Evolutionary conservation across 176 grass and related monocot species (phyloP), one percentile per base, ranked within the genome.

Genomic region (Luzula sylvatica): DNA sequence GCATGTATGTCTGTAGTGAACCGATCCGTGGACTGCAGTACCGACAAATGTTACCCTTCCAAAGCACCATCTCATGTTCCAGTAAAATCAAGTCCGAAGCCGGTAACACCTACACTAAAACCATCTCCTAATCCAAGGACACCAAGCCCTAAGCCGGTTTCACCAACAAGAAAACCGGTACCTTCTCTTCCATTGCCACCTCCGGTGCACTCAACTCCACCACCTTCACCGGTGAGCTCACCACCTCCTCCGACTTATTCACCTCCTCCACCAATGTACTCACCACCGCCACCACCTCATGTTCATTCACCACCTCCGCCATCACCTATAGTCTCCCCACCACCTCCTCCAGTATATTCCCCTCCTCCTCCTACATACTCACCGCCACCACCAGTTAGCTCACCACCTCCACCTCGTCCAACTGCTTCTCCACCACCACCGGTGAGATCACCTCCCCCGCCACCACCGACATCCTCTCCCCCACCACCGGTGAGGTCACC

Each of bases 11-110:
- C 61, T 1, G 66, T 94, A 40, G 66, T 86, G 1, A 30, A 60
- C 8, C 70, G 46, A 17, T 70, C 61, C 0, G 32, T 82, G 5
- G 77, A 94, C 22, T 82, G 87, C 26, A 56, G 56, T 12, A 71
- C 29, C 0, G 69, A 80, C 52, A 58, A 66, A 8, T 82, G 87
- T 38, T 58, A 55, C 3, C 27, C 61, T 1, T 8, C 47, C 9
- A 12, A 19, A 11, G 3, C 35, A 3, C 12, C 14, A 8, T n/a
- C n/a, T n/a, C n/a, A n/a, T n/a, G 30, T 4, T 9, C 30, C 30
- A 35, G 7, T 7, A 35, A 35, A 35, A 9, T 35, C 15, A 28
- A 66, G 46, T 20, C 75, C 35, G 11, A 28, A 25, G 4, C 56
- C 64, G 15, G 32, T 13, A 1, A 50, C 52, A 8, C 11, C 19